Evolutionary conservation across 2,329 filamentous ascomycete genomes (phyloP).

Genomic region (Fusarium penzigii): DNA sequence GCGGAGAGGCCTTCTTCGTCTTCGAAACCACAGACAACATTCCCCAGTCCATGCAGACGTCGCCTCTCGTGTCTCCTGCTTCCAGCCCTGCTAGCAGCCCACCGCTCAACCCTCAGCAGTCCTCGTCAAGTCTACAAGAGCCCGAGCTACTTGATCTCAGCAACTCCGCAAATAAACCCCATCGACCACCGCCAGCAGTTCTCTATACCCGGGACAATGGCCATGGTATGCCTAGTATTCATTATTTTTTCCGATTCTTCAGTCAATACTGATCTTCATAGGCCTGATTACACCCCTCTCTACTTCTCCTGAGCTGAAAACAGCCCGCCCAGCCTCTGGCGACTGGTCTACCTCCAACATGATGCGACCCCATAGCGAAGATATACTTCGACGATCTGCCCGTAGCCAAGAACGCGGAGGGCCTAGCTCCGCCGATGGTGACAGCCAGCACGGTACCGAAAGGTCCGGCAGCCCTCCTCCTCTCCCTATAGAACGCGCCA

Average conservation of each 20-base stretch:
- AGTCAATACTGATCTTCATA: slow-evolving; percentile 9
- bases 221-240: slow-evolving; percentile 30
- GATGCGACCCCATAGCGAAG: slow-evolving; percentile 55
- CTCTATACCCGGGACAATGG: slow-evolving; percentile 34
- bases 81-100: slow-evolving; percentile 86
- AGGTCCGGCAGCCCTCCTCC: slow-evolving; percentile 78
- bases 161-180: slow-evolving; percentile 35
- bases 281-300: slow-evolving; percentile 55
- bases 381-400: slow-evolving; percentile 51
- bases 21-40: slow-evolving; percentile 93
- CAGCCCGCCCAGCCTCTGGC: slow-evolving; percentile 47
- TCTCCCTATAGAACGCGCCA: slow-evolving; percentile 74
- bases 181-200: slow-evolving; percentile 47
- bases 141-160: slow-evolving; percentile 71
- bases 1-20: slow-evolving; percentile 97
- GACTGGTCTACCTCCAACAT: slow-evolving; percentile 49
- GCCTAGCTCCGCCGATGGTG: slow-evolving; percentile 39
- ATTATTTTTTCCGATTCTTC: not conserved
- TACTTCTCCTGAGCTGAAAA: slow-evolving; percentile 52
- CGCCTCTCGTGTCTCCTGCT: slow-evolving; percentile 87
- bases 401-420: slow-evolving; percentile 39
- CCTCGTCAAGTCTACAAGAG: slow-evolving; percentile 54
- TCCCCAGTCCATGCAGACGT: slow-evolving; percentile 91
- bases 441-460: slow-evolving; percentile 46
- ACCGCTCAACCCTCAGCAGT: slow-evolving; percentile 49